Evolutionary conservation across 2,329 filamentous ascomycete genomes (phyloP).

Genomic region (Lojkania enalia): DNA sequence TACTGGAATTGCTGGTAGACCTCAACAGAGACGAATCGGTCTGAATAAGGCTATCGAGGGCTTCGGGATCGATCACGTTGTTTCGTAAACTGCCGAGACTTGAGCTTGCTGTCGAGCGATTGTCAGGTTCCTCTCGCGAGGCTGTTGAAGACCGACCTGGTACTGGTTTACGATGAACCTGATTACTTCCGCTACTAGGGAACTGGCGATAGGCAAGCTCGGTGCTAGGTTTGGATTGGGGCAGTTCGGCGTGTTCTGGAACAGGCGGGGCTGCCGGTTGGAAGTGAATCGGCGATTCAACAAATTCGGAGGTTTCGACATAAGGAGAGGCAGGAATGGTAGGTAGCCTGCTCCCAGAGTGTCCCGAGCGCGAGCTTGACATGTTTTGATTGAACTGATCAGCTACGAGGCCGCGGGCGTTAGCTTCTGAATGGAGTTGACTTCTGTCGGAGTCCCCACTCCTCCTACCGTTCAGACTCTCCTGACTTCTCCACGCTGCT

Average conservation of each 20-base stretch:
- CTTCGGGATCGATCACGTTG: slow-evolving; percentile 50
- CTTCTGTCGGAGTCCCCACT: slow-evolving; percentile 36
- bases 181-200: slow-evolving; percentile 29
- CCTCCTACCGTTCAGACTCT: slow-evolving; percentile 34
- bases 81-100: slow-evolving; percentile 50
- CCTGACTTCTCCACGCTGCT: slow-evolving; percentile 45
- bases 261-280: slow-evolving; percentile 40
- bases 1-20: slow-evolving; percentile 48
- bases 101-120: slow-evolving; percentile 45
- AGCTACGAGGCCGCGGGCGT: slow-evolving; percentile 57
- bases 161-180: slow-evolving; percentile 45
- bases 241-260: slow-evolving; percentile 39
- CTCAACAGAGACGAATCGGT: slow-evolving; percentile 29
- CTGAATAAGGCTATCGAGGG: slow-evolving; percentile 46
- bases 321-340: slow-evolving; percentile 53
- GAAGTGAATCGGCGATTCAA: slow-evolving; percentile 32
- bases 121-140: slow-evolving; percentile 39
- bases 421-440: slow-evolving; percentile 45
- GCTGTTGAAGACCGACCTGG: slow-evolving; percentile 47
- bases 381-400: slow-evolving; percentile 59
- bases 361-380: slow-evolving; percentile 21
- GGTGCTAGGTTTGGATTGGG: slow-evolving; percentile 24
- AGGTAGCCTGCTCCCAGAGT: slow-evolving; percentile 44
- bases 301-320: slow-evolving; percentile 44
- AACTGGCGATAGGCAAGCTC: slow-evolving; percentile 30